These are phyloP conservation scores for Entelexis sorbosivorans DNA, from an alignment of 1,139 yeast species.

Conservation along the genomic window DNA sequence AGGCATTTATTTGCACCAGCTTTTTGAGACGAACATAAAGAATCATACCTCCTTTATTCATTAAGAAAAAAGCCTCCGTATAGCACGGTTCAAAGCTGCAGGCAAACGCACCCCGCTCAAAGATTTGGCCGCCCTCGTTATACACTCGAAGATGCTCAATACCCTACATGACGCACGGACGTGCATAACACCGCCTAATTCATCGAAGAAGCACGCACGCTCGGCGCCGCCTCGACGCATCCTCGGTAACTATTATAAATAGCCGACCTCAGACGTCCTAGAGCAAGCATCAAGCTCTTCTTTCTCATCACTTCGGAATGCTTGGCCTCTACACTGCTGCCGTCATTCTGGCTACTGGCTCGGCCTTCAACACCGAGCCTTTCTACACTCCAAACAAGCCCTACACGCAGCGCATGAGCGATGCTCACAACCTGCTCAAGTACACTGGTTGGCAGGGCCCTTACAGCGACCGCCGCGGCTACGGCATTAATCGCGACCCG, in stretches of 20 bases:
- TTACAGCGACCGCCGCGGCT: constrained; percentile 34
- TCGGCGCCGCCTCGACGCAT: neutral
- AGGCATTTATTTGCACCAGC: too few species aligned
- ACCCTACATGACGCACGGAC: neutral
- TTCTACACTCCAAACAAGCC: constrained; percentile 20
- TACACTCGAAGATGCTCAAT: neutral
- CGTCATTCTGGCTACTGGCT: constrained; percentile 2
- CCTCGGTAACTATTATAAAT: neutral
- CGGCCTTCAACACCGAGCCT: constrained; percentile 13
- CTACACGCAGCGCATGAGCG: constrained; percentile 29
- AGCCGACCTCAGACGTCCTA: neutral
- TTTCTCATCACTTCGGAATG: neutral
- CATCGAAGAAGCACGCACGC: neutral
- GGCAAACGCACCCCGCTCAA: too few species aligned
- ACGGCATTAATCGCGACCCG: constrained; percentile 35
- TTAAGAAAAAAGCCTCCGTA: too few species aligned
- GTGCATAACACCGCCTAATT: neutral
- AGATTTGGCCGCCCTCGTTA: neutral
- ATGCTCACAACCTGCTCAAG: constrained; percentile 28
- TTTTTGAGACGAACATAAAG: too few species aligned
- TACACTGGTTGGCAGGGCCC: constrained; percentile 40
- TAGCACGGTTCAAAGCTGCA: too few species aligned
- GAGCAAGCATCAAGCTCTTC: neutral
- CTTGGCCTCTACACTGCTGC: neutral
- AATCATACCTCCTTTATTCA: too few species aligned